phyloP scores from a whole-genome alignment of 257 asterid species.

The Capsicum rhomboideum region DNA sequence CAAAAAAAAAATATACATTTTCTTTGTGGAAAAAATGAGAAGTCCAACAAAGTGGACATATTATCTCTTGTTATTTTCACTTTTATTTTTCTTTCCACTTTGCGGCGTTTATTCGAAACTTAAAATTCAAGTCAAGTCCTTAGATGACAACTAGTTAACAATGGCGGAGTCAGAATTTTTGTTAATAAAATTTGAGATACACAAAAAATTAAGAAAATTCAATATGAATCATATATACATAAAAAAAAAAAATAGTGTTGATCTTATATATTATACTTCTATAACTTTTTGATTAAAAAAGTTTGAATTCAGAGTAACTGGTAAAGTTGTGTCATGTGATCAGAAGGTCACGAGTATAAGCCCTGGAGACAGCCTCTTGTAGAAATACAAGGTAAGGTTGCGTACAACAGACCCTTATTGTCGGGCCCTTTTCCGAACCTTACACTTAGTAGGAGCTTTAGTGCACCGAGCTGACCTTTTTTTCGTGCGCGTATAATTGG shows the following conservation, averaged over 20 bases:
- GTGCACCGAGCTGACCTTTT: too few species aligned
- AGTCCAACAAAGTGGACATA: background rate
- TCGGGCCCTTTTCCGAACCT: too few species aligned
- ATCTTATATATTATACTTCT: background rate
- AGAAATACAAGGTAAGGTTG: too few species aligned
- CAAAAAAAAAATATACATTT: background rate
- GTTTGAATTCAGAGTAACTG: too few species aligned
- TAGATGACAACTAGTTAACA: background rate
- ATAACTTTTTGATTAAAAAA: background rate
- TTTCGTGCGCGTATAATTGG: background rate
- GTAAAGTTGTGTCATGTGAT: too few species aligned
- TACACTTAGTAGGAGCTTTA: too few species aligned
- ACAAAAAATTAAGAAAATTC: background rate
- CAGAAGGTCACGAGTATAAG: too few species aligned
- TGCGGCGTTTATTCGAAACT: background rate
- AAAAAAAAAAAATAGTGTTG: too few species aligned
- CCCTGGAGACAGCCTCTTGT: too few species aligned
- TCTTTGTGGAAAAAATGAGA: background rate
- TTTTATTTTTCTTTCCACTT: background rate
- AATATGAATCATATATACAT: too few species aligned
- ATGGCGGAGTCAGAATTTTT: fast-evolving
- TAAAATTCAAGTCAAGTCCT: background rate
- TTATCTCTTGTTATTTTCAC: background rate
- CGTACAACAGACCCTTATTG: too few species aligned
- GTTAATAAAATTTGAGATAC: background rate